Percentiles rank a stretch among this genome's conserved stretches.
phyloP scores from a whole-genome alignment of 177 flowering plant genomes.

The Vitis hybrid region DNA sequence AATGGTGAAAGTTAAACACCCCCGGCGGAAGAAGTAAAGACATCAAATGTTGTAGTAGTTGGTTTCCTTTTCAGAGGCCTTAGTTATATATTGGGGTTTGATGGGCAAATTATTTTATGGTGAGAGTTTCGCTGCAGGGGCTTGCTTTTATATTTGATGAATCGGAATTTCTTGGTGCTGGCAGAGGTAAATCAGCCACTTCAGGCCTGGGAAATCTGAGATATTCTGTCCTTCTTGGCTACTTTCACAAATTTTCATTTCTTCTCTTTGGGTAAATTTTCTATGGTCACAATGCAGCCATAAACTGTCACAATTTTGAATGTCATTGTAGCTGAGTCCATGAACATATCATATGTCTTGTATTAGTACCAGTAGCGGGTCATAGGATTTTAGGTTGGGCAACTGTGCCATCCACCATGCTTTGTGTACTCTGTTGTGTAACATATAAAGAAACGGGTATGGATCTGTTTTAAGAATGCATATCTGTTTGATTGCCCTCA shows the following conservation, averaged over 20 bases:
- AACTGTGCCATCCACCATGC: not conserved
- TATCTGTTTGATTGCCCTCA: not conserved
- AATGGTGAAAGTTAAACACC: slow-evolving; percentile 26
- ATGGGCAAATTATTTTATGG: not conserved
- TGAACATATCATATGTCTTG: not conserved
- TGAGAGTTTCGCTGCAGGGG: slow-evolving; percentile 2
- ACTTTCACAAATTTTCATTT: not conserved
- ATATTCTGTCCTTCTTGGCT: not conserved
- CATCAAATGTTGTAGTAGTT: not conserved
- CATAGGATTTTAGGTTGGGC: no score
- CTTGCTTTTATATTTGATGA: not conserved
- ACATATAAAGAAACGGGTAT: slow-evolving; percentile 2
- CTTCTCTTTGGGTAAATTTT: not conserved
- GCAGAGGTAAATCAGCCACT: not conserved
- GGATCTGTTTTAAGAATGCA: not conserved
- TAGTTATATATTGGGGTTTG: not conserved
- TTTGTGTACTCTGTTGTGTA: slow-evolving; percentile 3
- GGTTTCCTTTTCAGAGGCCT: not conserved
- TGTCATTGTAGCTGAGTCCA: not conserved
- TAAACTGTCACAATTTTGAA: slow-evolving; percentile 9
- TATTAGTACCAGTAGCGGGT: not conserved
- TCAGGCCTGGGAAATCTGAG: not conserved
- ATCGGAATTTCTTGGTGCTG: not conserved
- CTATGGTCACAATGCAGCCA: not conserved
- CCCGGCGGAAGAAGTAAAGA: slow-evolving; percentile 28